Evolutionary conservation across 2,329 filamentous ascomycete genomes (phyloP).

Genomic region (Pleurostoma richardsiae): DNA sequence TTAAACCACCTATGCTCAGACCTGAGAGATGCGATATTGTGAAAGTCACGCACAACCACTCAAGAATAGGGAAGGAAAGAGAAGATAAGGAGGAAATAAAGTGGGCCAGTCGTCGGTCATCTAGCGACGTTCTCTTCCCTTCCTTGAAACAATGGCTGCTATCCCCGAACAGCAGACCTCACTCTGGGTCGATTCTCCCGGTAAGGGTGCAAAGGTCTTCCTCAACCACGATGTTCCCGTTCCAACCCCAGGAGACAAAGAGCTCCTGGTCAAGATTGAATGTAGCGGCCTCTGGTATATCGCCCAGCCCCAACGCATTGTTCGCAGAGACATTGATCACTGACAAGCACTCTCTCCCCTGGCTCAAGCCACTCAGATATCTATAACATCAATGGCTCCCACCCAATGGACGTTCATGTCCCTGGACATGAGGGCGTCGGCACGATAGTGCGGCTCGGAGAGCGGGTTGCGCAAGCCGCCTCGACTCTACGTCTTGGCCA

Average conservation of each 20-base stretch:
- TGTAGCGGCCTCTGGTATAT: constrained; percentile 5
- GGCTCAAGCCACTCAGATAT: constrained; percentile 5
- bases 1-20: no score
- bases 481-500: constrained; percentile 2
- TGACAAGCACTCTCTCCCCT: no score
- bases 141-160: background rate
- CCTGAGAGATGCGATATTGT: no score
- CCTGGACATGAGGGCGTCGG: constrained; percentile 6
- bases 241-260: background rate
- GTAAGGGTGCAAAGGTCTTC: background rate
- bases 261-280: constrained; percentile 2
- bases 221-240: constrained; percentile 3
- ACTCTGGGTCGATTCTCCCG: constrained; percentile 2
- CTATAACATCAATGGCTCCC: constrained; percentile 5
- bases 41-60: no score
- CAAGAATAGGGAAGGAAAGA: no score
- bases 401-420: constrained; percentile 5
- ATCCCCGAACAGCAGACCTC: background rate
- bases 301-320: no score
- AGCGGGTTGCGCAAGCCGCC: background rate
- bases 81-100: no score
- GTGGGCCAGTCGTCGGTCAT: no score
- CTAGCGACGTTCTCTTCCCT: no score
- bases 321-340: no score
- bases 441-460: constrained; percentile 1